These are phyloP conservation scores for Pichia exigua DNA, from an alignment of 805 yeast genomes.

Conservation along the genomic window DNA sequence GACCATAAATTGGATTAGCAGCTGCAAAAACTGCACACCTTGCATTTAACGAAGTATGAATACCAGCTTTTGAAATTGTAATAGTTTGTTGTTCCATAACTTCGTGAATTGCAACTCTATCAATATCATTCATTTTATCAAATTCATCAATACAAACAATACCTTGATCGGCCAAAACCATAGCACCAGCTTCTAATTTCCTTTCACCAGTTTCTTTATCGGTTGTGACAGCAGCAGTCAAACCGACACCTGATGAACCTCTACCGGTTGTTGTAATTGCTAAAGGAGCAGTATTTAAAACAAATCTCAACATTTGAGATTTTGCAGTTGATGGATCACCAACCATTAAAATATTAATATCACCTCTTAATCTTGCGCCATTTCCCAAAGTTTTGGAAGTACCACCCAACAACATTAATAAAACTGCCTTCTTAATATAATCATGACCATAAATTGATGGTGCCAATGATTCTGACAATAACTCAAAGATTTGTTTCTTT, in stretches of 20 bases:
- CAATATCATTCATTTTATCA: slow-evolving; percentile 95
- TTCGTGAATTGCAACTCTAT: slow-evolving; percentile 97
- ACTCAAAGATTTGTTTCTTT: slow-evolving; percentile 63
- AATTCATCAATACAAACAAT: slow-evolving; percentile 98
- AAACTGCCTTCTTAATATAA: slow-evolving; percentile 81
- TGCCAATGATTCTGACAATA: slow-evolving; percentile 79
- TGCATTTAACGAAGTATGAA: slow-evolving; percentile 92
- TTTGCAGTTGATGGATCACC: slow-evolving; percentile 99
- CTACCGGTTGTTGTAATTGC: slow-evolving; percentile 98
- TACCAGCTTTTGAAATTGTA: slow-evolving; percentile 96
- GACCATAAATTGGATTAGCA: slow-evolving; percentile 96
- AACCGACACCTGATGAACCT: slow-evolving; percentile 99
- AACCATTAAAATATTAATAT: slow-evolving; percentile 90
- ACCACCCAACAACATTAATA: slow-evolving; percentile 89
- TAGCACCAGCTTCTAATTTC: slow-evolving; percentile 96
- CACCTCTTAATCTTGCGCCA: slow-evolving; percentile 97
- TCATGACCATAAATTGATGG: slow-evolving; percentile 95
- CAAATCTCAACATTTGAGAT: slow-evolving; percentile 91
- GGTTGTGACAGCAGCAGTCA: slow-evolving; percentile 95
- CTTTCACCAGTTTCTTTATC: slow-evolving; percentile 97
- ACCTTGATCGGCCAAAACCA: slow-evolving; percentile 97
- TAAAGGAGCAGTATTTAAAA: slow-evolving; percentile 85
- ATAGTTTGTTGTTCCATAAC: slow-evolving; percentile 99
- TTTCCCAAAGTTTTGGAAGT: slow-evolving; percentile 87
- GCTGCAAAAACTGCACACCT: slow-evolving; percentile 97